Base-by-base conservation (phyloP, 2,329 filamentous ascomycete genomes). In the Colletotrichum lindemuthianum region DNA sequence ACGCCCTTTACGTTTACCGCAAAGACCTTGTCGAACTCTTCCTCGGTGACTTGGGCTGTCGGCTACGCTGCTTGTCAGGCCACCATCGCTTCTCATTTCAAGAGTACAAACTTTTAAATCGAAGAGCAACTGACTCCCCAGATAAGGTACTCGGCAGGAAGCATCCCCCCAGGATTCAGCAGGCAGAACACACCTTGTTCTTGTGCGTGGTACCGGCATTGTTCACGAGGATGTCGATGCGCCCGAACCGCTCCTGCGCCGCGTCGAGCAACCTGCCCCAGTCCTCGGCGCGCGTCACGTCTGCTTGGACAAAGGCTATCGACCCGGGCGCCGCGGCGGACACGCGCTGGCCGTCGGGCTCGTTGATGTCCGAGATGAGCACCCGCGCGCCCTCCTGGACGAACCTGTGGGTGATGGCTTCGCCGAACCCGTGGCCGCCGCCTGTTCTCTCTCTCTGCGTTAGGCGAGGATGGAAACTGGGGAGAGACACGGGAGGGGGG, bases 1-100 rank as follows among this genome's bases (percentile, higher is more conserved):
- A 92, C 82, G 3, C 85, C 84, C 75, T 89, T 90, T 66, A 92
- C 87, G 68, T 92, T 92, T 65, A 91, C 88, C 58, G 84, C 83
- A 73, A 92, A 89, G 41, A 89, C 86, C 49, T 83, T 79, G 69
- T 91, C 87, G 65, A 89, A 92, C 51, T 92, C 89, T 5, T 81
- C 79, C 57, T 90, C 87, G 0, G 87, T 89, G 2, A 91, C 89
- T 0, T 88, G 81, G 34, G 83, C 75, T 0, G 88, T 90, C 1
- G 88, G 82, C 78, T 63, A 24, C 24, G 24, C 24, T 24, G 24
- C 24, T 24, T 4, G 24, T 24, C 24, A 24, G 24, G 24, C 24
- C 24, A 24, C 24, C 24, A 24, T 24, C 24, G 24, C 24, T 24
- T 24, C 24, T 24, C 24, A 24, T 24, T 24, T n/a, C n/a, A n/a